These are phyloP conservation scores for Kurtzmaniella quercitrusa DNA, from an alignment of 1,139 yeast species.

Conservation along the genomic window DNA sequence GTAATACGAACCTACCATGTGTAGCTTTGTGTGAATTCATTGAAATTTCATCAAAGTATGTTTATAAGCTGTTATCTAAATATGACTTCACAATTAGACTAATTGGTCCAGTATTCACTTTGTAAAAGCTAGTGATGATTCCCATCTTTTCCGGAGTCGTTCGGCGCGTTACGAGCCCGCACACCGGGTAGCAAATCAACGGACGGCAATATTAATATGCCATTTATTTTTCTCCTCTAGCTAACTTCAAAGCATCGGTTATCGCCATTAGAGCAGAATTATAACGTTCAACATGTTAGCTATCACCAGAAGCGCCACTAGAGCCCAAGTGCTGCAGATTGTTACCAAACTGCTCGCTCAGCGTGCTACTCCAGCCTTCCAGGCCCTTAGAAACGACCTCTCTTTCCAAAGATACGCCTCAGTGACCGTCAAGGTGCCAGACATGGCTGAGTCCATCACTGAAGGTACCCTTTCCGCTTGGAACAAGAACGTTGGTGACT, in stretches of 20 bases:
- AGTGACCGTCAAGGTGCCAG: slow-evolving; percentile 81
- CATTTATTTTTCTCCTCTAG: neutral
- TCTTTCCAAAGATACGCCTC: slow-evolving; percentile 37
- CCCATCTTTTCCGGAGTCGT: neutral
- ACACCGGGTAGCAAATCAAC: slow-evolving; percentile 5
- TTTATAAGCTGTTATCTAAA: no score
- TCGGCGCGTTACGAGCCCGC: slow-evolving; percentile 5
- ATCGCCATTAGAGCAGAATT: slow-evolving; percentile 1
- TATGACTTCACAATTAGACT: no score
- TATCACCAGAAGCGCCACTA: slow-evolving; percentile 6
- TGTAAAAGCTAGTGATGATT: no score
- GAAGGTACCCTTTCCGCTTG: slow-evolving; percentile 91
- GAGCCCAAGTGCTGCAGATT: slow-evolving; percentile 5
- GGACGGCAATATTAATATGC: slow-evolving; percentile 4
- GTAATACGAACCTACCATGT: no score
- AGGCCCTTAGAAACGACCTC: slow-evolving; percentile 4
- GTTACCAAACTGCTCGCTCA: slow-evolving; percentile 7
- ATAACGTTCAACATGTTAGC: slow-evolving; percentile 5
- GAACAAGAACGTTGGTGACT: slow-evolving; percentile 83
- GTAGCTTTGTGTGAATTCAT: no score
- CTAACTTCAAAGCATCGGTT: neutral
- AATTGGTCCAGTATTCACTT: neutral
- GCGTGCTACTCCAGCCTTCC: slow-evolving; percentile 6
- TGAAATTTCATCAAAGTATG: no score
- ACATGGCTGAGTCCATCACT: slow-evolving; percentile 97